Evolutionary conservation across 2,329 filamentous ascomycete genomes (phyloP).

Genomic region (Alternaria brassicicola): DNA sequence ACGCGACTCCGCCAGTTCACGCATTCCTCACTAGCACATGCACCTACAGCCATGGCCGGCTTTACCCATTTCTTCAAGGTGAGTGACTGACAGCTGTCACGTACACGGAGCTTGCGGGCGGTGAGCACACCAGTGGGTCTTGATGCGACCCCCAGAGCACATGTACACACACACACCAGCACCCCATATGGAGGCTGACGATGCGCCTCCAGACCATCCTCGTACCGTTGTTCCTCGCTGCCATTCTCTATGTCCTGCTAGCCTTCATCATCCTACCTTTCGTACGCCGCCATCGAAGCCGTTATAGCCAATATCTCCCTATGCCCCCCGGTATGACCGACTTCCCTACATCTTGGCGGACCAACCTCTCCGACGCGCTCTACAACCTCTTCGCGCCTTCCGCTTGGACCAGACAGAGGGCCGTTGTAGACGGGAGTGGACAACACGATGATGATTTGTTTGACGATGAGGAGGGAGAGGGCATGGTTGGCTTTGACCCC

Average conservation of each 20-base stretch:
- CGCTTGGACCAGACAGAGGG: slow-evolving; percentile 27
- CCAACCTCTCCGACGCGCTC: slow-evolving; percentile 45
- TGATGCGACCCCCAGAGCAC: neutral
- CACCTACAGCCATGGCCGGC: slow-evolving; percentile 37
- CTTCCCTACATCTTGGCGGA: slow-evolving; percentile 35
- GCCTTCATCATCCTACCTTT: slow-evolving; percentile 53
- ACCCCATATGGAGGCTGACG: slow-evolving; percentile 1
- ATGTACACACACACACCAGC: too few species aligned
- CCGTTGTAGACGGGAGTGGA: slow-evolving; percentile 40
- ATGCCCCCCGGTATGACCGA: slow-evolving; percentile 37
- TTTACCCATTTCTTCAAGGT: slow-evolving; percentile 46
- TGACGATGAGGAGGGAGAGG: slow-evolving; percentile 55
- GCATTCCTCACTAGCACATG: slow-evolving; percentile 10
- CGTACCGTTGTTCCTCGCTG: slow-evolving; percentile 54
- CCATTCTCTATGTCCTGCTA: slow-evolving; percentile 51
- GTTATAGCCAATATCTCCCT: slow-evolving; percentile 54
- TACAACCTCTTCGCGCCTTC: slow-evolving; percentile 45
- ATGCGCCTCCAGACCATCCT: slow-evolving; percentile 48
- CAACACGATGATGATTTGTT: slow-evolving; percentile 50
- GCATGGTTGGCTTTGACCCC: slow-evolving; percentile 54
- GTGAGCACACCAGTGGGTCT: neutral
- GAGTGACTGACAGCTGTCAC: slow-evolving; percentile 11
- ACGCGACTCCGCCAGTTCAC: slow-evolving; percentile 4
- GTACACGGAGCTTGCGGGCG: neutral
- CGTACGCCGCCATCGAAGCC: slow-evolving; percentile 51